A percentile compares a stretch with the other conserved stretches of the same genome.
phyloP scores from a whole-genome alignment of 2,329 filamentous ascomycete genomes.

The Cladophialophora psammophila region DNA sequence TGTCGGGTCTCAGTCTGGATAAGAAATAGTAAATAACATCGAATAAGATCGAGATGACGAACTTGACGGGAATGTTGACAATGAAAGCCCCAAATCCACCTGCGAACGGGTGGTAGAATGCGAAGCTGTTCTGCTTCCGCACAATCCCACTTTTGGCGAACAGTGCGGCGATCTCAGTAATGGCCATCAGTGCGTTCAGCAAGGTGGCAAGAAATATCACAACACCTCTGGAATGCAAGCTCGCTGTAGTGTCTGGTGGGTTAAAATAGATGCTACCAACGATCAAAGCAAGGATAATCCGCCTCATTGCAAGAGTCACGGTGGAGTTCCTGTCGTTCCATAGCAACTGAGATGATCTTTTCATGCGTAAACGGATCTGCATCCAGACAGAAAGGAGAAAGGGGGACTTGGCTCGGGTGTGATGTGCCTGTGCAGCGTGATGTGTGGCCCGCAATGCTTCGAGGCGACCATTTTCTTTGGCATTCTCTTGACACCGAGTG shows the following conservation, averaged over 20 bases:
- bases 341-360: constrained; percentile 69
- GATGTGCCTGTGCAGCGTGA: constrained; percentile 61
- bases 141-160: constrained; percentile 67
- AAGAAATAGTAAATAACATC: constrained; percentile 69
- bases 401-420: constrained; percentile 61
- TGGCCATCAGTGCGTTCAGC: constrained; percentile 66
- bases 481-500: constrained; percentile 60
- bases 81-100: constrained; percentile 54
- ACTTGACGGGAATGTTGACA: constrained; percentile 62
- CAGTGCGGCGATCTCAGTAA: constrained; percentile 71
- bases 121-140: constrained; percentile 66
- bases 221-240: constrained; percentile 69
- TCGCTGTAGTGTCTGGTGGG: constrained; percentile 62
- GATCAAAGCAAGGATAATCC: constrained; percentile 66
- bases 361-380: constrained; percentile 64
- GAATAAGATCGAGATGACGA: constrained; percentile 68
- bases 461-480: constrained; percentile 58
- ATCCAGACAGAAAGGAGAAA: constrained; percentile 61
- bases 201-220: constrained; percentile 70
- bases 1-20: constrained; percentile 62
- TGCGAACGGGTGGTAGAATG: constrained; percentile 62
- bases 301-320: constrained; percentile 66
- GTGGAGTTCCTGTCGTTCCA: constrained; percentile 65
- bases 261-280: constrained; percentile 73
- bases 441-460: constrained; percentile 63